These are phyloP conservation scores for Penicillium polonicum DNA, from an alignment of 2,329 filamentous ascomycete species.

Conservation along the genomic window DNA sequence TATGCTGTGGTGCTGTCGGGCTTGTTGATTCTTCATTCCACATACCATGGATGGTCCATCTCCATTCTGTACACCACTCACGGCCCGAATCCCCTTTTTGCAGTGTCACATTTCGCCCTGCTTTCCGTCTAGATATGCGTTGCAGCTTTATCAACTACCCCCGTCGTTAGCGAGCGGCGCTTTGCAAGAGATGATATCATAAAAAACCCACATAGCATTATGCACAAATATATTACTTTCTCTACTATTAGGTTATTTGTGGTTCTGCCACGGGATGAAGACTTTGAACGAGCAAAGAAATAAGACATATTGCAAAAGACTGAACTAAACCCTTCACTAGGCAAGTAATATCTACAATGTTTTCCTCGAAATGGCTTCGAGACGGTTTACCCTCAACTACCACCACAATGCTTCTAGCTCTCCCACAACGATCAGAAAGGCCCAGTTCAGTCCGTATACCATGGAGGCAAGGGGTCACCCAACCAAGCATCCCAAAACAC, in stretches of 20 bases:
- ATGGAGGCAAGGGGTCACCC: constrained; percentile 10
- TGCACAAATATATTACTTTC: background rate
- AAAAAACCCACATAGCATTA: constrained; percentile 5
- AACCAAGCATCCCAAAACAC: constrained; percentile 9
- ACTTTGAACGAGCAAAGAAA: constrained; percentile 9
- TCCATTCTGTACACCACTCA: background rate
- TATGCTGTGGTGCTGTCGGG: background rate
- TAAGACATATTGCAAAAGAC: constrained; percentile 24
- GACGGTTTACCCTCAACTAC: constrained; percentile 4
- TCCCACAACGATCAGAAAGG: constrained; percentile 7
- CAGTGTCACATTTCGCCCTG: background rate
- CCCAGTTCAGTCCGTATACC: constrained; percentile 11
- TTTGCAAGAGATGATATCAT: constrained; percentile 9
- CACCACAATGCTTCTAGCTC: constrained; percentile 7
- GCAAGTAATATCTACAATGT: constrained; percentile 38
- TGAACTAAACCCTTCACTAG: constrained; percentile 27
- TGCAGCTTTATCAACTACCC: constrained; percentile 21
- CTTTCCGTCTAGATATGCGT: constrained; percentile 9
- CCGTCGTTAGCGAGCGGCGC: constrained; percentile 13
- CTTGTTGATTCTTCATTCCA: background rate
- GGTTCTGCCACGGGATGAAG: background rate
- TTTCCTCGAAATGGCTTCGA: constrained; percentile 17
- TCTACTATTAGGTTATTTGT: background rate
- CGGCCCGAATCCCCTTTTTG: background rate
- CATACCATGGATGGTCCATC: background rate